Base-by-base conservation (phyloP, 345 rosid genomes). In the Hibiscus tridactylites region DNA sequence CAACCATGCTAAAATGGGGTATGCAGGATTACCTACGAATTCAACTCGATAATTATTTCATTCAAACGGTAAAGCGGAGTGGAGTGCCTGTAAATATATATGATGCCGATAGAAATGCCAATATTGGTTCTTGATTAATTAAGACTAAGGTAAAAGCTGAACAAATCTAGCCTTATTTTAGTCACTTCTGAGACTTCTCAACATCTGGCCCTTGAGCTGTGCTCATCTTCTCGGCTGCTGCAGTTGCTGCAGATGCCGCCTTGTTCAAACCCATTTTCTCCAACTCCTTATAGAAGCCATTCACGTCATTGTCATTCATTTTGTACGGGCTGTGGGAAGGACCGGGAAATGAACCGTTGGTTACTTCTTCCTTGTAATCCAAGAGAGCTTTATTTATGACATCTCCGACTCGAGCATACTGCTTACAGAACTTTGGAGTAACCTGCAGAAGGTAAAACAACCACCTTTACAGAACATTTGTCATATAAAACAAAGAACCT, bases 301-400 rank as follows among this genome's bases (percentile, higher is more conserved):
- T 56, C 3, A 85, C 74, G 42, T 94, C 97, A 16, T 80, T 53
- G 17, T 81, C 79, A 54, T 75, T 46, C 46, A 94, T 88, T 80
- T 84, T 90, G 76, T 60, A 28, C 2, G 64, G 63, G 39, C 3
- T 60, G 64, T 60, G 39, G 37, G 64, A 60, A 26, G 62, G 85
- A 71, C 93, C 88, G 7, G 97, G 99, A 75, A 95, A 13, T 15
- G 83, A 76, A 47, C 91, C 83, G 4, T 73, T 90, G 1, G 77
- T 73, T 33, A 93, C 97, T 76, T 94, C 98, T 82, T 88, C 89
- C 71, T 49, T 94, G 82, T 89, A 95, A 12, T 88, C 88, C 1
- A 78, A 42, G 11, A 88, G 86, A 5, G 96, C 91, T 78, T 89
- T 87, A 87, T 89, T 86, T 75, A 95, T 88, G 61, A 83, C 80